Evolutionary conservation across 106 monocot species (phyloP).

Genomic region (Dendrobium officinale): DNA sequence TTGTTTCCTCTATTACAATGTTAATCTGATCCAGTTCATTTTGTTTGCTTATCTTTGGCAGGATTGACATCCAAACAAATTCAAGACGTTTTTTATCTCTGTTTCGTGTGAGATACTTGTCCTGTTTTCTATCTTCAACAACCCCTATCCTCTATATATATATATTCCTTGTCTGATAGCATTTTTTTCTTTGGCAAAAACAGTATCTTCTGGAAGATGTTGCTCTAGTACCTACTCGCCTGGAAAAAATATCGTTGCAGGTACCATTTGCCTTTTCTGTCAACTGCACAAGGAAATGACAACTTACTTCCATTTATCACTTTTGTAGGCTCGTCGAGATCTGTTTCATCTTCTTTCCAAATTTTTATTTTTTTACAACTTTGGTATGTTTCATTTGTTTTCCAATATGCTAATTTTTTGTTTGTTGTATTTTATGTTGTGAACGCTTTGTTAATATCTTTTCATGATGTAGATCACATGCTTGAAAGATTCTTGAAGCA

Average conservation of each 20-base stretch:
- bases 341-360: conserved; percentile 78
- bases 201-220: conserved; percentile 99
- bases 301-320: background rate
- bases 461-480: conserved; percentile 33
- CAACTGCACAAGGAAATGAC: background rate
- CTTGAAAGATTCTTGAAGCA: conserved; percentile 63
- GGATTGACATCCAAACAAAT: conserved; percentile 99
- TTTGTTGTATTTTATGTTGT: background rate
- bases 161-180: conserved; percentile 1
- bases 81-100: conserved; percentile 80
- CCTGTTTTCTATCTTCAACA: background rate
- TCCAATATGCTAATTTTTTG: background rate
- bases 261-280: conserved; percentile 17
- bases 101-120: conserved; percentile 48
- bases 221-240: conserved; percentile 43
- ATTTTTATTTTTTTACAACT: conserved; percentile 81
- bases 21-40: background rate
- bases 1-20: background rate
- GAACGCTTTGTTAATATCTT: conserved; percentile 1
- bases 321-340: conserved; percentile 58
- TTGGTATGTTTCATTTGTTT: conserved; percentile 31
- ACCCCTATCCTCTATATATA: background rate
- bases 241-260: conserved; percentile 70
- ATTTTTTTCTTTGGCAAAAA: background rate
- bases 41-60: conserved; percentile 18